Base-by-base conservation (phyloP, 805 yeast species). In the Lachancea waltii region DNA sequence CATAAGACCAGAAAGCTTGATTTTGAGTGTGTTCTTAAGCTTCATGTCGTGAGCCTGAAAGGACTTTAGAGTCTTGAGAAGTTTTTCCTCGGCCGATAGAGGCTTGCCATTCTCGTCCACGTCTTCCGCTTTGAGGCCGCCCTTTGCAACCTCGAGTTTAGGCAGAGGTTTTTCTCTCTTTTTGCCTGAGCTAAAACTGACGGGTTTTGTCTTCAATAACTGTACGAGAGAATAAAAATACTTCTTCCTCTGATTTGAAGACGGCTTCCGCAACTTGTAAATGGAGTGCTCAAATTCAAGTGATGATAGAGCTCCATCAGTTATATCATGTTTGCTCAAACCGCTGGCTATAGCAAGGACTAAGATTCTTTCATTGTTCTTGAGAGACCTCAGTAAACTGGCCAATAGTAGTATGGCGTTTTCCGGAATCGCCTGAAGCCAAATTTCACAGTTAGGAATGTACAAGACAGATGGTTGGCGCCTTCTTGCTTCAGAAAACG, bases 391-490 rank as follows among this genome's bases (percentile, higher is more conserved):
- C 33, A 90, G 64, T 43, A 89, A 63, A 18, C 86, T 79, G 16
- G 77, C 68, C 24, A 92, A 69, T 2, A 92, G 80, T 1, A 87
- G 75, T 45, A 74, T 75, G 1, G 89, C 85, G 2, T 85, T 69
- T 9, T 72, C 76, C 0, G 86, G 75, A 26, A 85, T 72, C 3
- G 85, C 79, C 8, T 64, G 69, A 38, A 71, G 66, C 87, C 95
- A 86, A 7, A 79, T 72, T 41, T 86, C 86, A 36, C 86, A 64
- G 52, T 83, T 82, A 3, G 97, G 96, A 35, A 92, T 75, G 55
- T 75, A 82, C 2, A 92, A 64, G 11, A 92, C 80, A 7, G 95
- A 75, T 0, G 97, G 98, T 42, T 83, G 82, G 46, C 90, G 94
- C 53, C 95, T 75, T 46, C 84, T 75, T 5, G 95, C 92, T 61